These are phyloP conservation scores for Hypoxylon sp. DNA, from an alignment of 2,329 filamentous ascomycete genomes.

Conservation along the genomic window DNA sequence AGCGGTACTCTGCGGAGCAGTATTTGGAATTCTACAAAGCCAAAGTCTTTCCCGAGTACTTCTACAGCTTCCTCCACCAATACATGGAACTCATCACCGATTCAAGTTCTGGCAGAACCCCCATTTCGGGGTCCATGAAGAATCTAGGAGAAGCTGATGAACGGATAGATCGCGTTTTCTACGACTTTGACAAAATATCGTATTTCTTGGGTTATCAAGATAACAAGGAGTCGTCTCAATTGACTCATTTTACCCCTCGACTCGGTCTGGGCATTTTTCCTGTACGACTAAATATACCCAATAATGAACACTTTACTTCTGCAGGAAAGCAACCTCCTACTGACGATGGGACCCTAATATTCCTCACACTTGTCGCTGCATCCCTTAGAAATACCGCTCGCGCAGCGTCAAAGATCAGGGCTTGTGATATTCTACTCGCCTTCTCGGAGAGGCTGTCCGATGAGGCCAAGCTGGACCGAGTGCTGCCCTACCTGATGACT, in stretches of 20 bases:
- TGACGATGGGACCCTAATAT: constrained; percentile 93
- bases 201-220: constrained; percentile 87
- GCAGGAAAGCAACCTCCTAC: constrained; percentile 70
- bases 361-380: constrained; percentile 88
- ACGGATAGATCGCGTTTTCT: constrained; percentile 90
- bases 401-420: constrained; percentile 86
- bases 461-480: constrained; percentile 93
- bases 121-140: constrained; percentile 74
- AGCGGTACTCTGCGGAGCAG: constrained; percentile 91
- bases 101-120: constrained; percentile 81
- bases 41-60: constrained; percentile 95
- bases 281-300: constrained; percentile 86
- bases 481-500: constrained; percentile 89
- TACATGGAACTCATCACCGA: constrained; percentile 98
- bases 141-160: constrained; percentile 92
- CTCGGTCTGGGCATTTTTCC: constrained; percentile 77
- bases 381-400: constrained; percentile 91
- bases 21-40: constrained; percentile 92
- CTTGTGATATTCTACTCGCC: constrained; percentile 90
- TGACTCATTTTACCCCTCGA: constrained; percentile 57
- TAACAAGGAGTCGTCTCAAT: constrained; percentile 52
- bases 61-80: constrained; percentile 96
- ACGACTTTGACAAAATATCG: constrained; percentile 97
- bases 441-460: constrained; percentile 93
- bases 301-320: constrained; percentile 79